Conservation (phyloP, 2,329 filamentous ascomycete genomes). For the Arthrobotrys megalospora region DNA sequence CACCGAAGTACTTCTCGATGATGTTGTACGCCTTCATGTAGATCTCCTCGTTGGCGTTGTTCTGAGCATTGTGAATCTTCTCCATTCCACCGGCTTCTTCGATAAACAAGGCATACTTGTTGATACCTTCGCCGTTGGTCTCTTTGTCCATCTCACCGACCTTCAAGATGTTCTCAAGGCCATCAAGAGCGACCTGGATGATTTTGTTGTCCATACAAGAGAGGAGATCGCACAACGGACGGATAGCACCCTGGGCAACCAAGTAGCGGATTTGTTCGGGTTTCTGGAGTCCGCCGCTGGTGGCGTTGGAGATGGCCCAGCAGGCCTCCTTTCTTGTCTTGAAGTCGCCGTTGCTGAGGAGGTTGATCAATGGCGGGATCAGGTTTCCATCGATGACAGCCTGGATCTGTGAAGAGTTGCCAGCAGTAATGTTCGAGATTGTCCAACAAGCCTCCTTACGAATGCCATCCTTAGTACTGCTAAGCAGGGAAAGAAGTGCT, state of each 20-base stretch:
- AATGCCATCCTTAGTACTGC: constrained; percentile 98
- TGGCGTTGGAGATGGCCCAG: constrained; percentile 99
- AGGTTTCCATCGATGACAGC: constrained; percentile 96
- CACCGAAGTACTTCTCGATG: constrained; percentile 99
- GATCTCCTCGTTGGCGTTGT: constrained; percentile 99
- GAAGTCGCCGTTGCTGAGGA: constrained; percentile 95
- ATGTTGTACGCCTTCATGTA: constrained; percentile 99
- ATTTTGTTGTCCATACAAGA: constrained; percentile 99
- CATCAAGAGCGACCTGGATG: constrained; percentile 97
- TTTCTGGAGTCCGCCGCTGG: constrained; percentile 96
- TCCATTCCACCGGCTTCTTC: constrained; percentile 99
- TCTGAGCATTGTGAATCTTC: constrained; percentile 99
- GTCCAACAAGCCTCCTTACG: constrained; percentile 99
- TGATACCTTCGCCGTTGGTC: constrained; percentile 84
- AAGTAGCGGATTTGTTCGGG: constrained; percentile 98
- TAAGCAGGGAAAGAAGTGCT: constrained; percentile 91
- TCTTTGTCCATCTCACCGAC: constrained; percentile 99
- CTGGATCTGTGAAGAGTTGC: constrained; percentile 98
- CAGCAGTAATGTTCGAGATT: constrained; percentile 98
- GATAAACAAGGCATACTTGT: constrained; percentile 97
- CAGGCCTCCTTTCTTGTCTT: constrained; percentile 99
- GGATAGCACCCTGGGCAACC: constrained; percentile 94
- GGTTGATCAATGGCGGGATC: constrained; percentile 94
- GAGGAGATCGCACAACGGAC: constrained; percentile 94
- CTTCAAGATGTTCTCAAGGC: constrained; percentile 99